These are phyloP conservation scores for Candida ascalaphidarum DNA, from an alignment of 805 yeast genomes.

Conservation along the genomic window DNA sequence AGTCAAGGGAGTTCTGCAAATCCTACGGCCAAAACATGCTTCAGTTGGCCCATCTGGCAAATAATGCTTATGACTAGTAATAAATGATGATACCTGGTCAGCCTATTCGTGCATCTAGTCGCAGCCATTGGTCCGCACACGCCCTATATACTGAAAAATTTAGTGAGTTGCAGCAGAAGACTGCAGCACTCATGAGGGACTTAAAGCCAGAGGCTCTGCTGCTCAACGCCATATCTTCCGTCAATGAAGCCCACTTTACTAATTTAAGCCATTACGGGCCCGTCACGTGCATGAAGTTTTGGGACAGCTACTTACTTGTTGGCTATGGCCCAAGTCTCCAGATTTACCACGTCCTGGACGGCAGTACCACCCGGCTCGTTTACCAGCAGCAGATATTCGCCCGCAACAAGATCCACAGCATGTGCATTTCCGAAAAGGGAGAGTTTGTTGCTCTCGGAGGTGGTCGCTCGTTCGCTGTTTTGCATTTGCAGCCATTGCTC, in stretches of 20 bases:
- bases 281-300: constrained; percentile 50
- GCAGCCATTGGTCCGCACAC: too few relatives aligned
- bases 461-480: constrained; percentile 54
- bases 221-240: constrained; percentile 9
- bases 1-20: too few relatives aligned
- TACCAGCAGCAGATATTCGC: constrained; percentile 41
- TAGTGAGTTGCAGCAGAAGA: too few relatives aligned
- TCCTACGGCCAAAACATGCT: too few relatives aligned
- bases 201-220: too few relatives aligned
- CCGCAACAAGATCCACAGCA: constrained; percentile 81
- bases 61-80: too few relatives aligned
- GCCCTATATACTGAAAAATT: too few relatives aligned
- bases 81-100: too few relatives aligned
- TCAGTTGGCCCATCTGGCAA: too few relatives aligned
- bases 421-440: constrained; percentile 29
- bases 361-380: constrained; percentile 22
- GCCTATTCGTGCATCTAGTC: too few relatives aligned
- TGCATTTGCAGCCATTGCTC: constrained; percentile 17
- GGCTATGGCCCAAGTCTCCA: constrained; percentile 70
- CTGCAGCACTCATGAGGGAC: too few relatives aligned
- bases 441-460: constrained; percentile 48
- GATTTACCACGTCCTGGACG: constrained; percentile 36
- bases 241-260: constrained; percentile 9
- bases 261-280: constrained; percentile 51
- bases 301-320: constrained; percentile 33